These are phyloP conservation scores for Naumovozyma dairenensis DNA, from an alignment of 805 yeast species.

Conservation along the genomic window DNA sequence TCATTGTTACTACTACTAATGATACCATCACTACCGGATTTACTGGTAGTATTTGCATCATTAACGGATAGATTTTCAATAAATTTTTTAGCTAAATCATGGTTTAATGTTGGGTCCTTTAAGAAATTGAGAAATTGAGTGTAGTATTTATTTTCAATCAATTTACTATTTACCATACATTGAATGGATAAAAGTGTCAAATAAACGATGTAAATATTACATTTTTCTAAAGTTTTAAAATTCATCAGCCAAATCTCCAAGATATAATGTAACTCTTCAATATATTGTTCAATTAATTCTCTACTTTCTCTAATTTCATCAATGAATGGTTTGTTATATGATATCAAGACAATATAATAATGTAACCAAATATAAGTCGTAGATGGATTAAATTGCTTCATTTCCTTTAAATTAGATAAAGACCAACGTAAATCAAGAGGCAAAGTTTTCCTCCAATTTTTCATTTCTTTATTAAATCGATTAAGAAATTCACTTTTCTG, in stretches of 20 bases:
- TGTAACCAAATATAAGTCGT: constrained; percentile 39
- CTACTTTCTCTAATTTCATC: constrained; percentile 15
- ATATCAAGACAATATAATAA: constrained; percentile 44
- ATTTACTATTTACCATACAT: constrained; percentile 20
- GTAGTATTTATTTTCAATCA: constrained; percentile 10
- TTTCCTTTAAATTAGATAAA: constrained; percentile 26
- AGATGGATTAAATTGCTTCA: constrained; percentile 39
- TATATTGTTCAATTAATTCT: constrained; percentile 16
- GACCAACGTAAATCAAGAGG: constrained; percentile 40
- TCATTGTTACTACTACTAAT: constrained; percentile 2
- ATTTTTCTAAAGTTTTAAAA: constrained; percentile 15
- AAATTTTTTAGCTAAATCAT: constrained; percentile 22
- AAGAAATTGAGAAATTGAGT: constrained; percentile 14
- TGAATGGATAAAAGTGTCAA: constrained; percentile 21
- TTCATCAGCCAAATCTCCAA: constrained; percentile 14
- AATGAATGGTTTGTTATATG: constrained; percentile 48
- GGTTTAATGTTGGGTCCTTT: constrained; percentile 16
- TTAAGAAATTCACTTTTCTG: constrained; percentile 29
- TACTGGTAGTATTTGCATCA: too few relatives aligned
- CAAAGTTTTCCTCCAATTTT: constrained; percentile 37
- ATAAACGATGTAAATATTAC: constrained; percentile 23
- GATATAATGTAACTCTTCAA: constrained; percentile 17
- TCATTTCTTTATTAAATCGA: constrained; percentile 38
- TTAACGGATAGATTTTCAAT: too few relatives aligned
- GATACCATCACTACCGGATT: too few relatives aligned